Evolutionary conservation across 2,329 filamentous ascomycete species (phyloP).

Genomic region (Colletotrichum incanum): DNA sequence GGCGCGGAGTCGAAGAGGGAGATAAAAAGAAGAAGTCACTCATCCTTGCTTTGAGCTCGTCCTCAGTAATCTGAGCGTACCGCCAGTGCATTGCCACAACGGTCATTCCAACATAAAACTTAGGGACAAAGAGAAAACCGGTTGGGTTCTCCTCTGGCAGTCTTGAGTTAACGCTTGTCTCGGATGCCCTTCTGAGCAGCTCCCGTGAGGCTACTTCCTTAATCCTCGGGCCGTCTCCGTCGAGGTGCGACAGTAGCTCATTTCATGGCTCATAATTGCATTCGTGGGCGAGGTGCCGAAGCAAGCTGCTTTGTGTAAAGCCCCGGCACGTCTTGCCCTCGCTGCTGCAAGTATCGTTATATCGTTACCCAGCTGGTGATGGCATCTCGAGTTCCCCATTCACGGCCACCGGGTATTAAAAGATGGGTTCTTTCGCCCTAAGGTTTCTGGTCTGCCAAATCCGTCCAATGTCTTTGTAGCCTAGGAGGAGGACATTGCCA

Average conservation of each 20-base stretch:
- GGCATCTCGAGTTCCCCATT: not conserved
- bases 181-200: too few relatives aligned
- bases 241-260: slow-evolving; percentile 27
- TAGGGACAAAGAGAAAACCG: not conserved
- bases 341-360: not conserved
- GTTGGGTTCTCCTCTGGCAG: not conserved
- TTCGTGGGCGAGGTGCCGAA: slow-evolving; percentile 13
- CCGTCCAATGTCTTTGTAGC: not conserved
- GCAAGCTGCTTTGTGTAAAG: slow-evolving; percentile 15
- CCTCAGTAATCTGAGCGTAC: not conserved
- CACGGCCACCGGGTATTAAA: not conserved
- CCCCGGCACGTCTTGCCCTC: slow-evolving; percentile 7
- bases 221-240: slow-evolving; percentile 3
- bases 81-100: not conserved
- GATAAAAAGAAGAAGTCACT: not conserved
- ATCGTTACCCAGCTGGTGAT: slow-evolving; percentile 1
- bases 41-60: not conserved
- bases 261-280: slow-evolving; percentile 22
- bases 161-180: not conserved
- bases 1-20: not conserved
- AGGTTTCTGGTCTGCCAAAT: not conserved
- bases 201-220: not conserved
- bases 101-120: not conserved
- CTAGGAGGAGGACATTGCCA: not conserved
- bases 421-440: not conserved